Conservation (phyloP, 495 filamentous ascomycete genomes). For the Parmelia sp. region DNA sequence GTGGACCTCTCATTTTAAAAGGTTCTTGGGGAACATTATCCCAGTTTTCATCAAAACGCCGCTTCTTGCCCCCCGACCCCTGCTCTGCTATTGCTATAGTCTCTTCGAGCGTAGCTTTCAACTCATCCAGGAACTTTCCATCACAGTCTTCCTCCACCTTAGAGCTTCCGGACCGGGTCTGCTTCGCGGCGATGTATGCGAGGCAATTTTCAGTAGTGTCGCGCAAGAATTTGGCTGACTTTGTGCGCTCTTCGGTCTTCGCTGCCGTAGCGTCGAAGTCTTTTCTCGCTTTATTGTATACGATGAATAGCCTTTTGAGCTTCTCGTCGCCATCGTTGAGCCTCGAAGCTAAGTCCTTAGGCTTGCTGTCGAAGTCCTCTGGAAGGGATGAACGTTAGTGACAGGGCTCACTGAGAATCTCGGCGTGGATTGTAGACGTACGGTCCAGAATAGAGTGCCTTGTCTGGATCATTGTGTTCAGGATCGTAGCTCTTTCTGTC, state of each 20-base stretch:
- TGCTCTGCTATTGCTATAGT: conserved; percentile 34
- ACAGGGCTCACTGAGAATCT: neutral
- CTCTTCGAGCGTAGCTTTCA: conserved; percentile 29
- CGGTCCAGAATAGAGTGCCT: conserved; percentile 22
- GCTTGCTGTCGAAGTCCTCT: neutral
- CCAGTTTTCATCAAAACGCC: conserved; percentile 35
- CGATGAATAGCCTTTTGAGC: conserved; percentile 31
- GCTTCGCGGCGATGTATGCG: conserved; percentile 32
- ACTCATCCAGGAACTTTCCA: conserved; percentile 29
- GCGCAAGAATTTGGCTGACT: conserved; percentile 41
- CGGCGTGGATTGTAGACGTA: conserved; percentile 12
- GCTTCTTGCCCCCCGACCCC: conserved; percentile 40
- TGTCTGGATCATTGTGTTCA: conserved; percentile 23
- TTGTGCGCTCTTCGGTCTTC: conserved; percentile 26
- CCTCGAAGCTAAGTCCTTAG: neutral
- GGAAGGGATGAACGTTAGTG: neutral
- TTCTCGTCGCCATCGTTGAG: conserved; percentile 14
- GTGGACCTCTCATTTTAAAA: conserved; percentile 1
- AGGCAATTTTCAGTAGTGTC: conserved; percentile 45
- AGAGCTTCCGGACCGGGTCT: conserved; percentile 1
- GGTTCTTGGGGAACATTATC: neutral
- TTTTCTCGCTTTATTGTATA: conserved; percentile 37
- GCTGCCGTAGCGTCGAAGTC: conserved; percentile 31
- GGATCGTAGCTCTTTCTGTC: conserved; percentile 9
- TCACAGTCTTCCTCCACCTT: neutral